These are phyloP conservation scores for Phlyctochytrium arcticum DNA, from an alignment of 192 early-diverging fungal species.

Conservation along the genomic window DNA sequence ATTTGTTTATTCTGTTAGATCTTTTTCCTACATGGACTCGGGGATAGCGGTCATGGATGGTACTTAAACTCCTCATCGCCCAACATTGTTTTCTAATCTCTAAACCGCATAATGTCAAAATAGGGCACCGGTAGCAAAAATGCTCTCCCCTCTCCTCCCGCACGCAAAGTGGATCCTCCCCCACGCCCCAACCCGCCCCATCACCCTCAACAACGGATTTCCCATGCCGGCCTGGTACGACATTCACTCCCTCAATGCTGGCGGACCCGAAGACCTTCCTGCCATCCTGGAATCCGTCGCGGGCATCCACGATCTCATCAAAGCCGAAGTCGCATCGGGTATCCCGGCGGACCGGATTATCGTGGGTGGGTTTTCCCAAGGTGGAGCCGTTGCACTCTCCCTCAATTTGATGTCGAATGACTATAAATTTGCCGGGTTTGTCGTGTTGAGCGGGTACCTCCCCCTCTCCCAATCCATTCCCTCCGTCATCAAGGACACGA, in stretches of 20 bases:
- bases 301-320: conserved; percentile 41
- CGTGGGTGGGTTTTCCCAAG: conserved; percentile 93
- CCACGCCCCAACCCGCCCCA: conserved; percentile 56
- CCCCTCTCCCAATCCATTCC: conserved; percentile 32
- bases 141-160: conserved; percentile 57
- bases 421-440: conserved; percentile 63
- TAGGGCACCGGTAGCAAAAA: conserved; percentile 49
- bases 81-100: neutral
- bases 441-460: conserved; percentile 77
- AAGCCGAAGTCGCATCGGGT: conserved; percentile 70
- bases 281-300: conserved; percentile 64
- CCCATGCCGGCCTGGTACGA: conserved; percentile 93
- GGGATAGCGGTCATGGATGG: conserved; percentile 62
- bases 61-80: neutral
- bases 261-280: conserved; percentile 61
- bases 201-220: conserved; percentile 77
- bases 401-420: conserved; percentile 64
- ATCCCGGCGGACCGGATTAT: conserved; percentile 82
- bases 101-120: neutral
- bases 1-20: conserved; percentile 20
- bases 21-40: conserved; percentile 77
- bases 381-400: conserved; percentile 67
- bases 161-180: conserved; percentile 92
- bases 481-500: conserved; percentile 4
- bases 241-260: conserved; percentile 45